Evolutionary conservation across 176 grass and related monocot genomes (phyloP).

Genomic region (Secale cereale): DNA sequence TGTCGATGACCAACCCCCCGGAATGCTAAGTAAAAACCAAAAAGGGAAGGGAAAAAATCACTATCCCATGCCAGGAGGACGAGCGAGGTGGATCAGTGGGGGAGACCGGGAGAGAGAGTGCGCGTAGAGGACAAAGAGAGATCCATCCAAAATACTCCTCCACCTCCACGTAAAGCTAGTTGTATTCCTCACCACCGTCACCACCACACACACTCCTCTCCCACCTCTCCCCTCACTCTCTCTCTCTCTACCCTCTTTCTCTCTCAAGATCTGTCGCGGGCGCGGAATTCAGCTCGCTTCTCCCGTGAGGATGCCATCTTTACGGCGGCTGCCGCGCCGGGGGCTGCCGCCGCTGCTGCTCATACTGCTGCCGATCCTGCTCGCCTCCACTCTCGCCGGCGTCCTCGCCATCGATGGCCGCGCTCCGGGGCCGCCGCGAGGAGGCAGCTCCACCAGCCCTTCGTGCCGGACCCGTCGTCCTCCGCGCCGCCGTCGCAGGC

Average conservation of each 20-base stretch:
- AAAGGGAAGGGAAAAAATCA: not conserved
- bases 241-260: not conserved
- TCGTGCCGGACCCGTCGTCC: slow-evolving; percentile 51
- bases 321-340: not conserved
- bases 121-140: not conserved
- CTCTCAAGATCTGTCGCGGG: slow-evolving; percentile 20
- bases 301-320: slow-evolving; percentile 33
- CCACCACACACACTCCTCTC: slow-evolving; percentile 4
- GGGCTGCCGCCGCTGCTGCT: slow-evolving; percentile 5
- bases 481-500: not conserved
- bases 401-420: too few relatives aligned
- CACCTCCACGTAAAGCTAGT: slow-evolving; percentile 47
- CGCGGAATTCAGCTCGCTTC: slow-evolving; percentile 16
- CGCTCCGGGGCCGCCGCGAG: slow-evolving; percentile 3
- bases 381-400: slow-evolving; percentile 29
- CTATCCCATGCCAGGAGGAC: not conserved
- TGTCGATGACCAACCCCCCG: slow-evolving; percentile 14
- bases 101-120: not conserved
- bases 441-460: slow-evolving; percentile 58
- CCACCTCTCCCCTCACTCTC: not conserved
- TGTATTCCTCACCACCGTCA: slow-evolving; percentile 33
- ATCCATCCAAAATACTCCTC: slow-evolving; percentile 30
- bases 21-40: not conserved
- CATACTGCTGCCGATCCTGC: slow-evolving; percentile 24
- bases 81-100: not conserved